A percentile compares a stretch with the other conserved stretches of the same genome.
These are phyloP conservation scores for Mikania micrantha DNA, from an alignment of 129 eudicot species.

Conservation along the genomic window DNA sequence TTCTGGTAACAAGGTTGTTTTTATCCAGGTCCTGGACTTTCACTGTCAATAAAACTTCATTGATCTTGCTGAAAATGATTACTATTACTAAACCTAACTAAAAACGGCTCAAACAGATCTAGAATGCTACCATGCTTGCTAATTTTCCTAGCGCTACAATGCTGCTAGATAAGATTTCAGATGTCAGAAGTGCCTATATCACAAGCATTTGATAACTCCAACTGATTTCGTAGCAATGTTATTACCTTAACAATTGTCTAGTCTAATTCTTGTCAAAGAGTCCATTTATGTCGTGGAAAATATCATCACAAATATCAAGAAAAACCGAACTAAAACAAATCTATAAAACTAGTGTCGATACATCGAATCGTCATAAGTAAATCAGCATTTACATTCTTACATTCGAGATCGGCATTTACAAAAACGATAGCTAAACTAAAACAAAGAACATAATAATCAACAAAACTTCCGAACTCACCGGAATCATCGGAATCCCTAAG, in stretches of 20 bases:
- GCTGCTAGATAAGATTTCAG: not conserved
- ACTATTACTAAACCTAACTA: not conserved
- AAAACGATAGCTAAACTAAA: not conserved
- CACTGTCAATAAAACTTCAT: not conserved
- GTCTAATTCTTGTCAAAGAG: not conserved
- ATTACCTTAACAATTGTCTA: too few relatives aligned
- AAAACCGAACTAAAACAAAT: too few relatives aligned
- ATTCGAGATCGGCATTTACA: constrained; percentile 1
- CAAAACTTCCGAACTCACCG: constrained; percentile 39
- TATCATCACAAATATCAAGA: not conserved
- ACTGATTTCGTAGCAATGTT: too few relatives aligned
- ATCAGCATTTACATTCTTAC: not conserved
- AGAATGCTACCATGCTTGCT: not conserved
- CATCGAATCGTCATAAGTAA: not conserved
- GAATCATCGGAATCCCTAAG: constrained; percentile 28
- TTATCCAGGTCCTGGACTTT: not conserved
- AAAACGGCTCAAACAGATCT: not conserved
- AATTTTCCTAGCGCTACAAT: not conserved
- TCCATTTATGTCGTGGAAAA: not conserved
- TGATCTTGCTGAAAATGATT: not conserved
- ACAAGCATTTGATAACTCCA: not conserved
- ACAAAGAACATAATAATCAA: not conserved
- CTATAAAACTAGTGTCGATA: too few relatives aligned
- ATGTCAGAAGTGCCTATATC: not conserved
- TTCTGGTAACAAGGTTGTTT: not conserved